phyloP scores from a whole-genome alignment of 805 yeast genomes.

The Candida pini region DNA sequence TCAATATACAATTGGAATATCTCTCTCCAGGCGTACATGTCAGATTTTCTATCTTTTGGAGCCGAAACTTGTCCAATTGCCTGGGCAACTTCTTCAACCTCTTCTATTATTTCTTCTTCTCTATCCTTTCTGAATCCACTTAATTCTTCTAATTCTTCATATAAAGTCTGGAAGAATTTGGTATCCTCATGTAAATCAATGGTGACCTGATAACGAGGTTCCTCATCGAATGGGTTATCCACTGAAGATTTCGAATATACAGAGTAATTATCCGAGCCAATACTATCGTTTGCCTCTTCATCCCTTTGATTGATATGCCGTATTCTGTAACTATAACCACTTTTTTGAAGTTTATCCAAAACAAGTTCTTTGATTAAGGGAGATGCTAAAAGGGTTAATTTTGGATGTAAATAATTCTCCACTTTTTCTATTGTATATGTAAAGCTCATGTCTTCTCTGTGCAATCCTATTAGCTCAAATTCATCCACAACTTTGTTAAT shows the following conservation, averaged over 20 bases:
- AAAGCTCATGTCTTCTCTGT: constrained; percentile 33
- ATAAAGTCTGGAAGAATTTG: constrained; percentile 53
- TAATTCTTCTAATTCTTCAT: constrained; percentile 46
- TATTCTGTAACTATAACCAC: constrained; percentile 16
- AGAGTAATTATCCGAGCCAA: constrained; percentile 1
- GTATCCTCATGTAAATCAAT: constrained; percentile 49
- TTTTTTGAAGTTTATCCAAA: constrained; percentile 10
- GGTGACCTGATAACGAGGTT: constrained; percentile 16
- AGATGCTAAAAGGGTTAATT: constrained; percentile 19
- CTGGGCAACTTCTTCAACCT: constrained; percentile 38
- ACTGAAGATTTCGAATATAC: constrained; percentile 4
- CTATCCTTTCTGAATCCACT: constrained; percentile 38
- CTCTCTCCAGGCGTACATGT: constrained; percentile 66
- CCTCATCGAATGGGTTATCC: constrained; percentile 22
- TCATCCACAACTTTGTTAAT: constrained; percentile 62
- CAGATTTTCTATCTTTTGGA: constrained; percentile 41
- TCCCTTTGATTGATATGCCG: constrained; percentile 4
- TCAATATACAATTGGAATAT: constrained; percentile 62
- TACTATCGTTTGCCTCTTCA: background rate
- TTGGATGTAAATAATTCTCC: constrained; percentile 17
- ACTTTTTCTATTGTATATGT: constrained; percentile 18
- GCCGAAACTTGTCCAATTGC: constrained; percentile 33
- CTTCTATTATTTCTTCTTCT: constrained; percentile 35
- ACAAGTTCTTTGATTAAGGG: constrained; percentile 15
- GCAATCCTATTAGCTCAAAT: constrained; percentile 52